Conservation (phyloP, 1,284 basidiomycete genomes). For the Calocybe gambosa region DNA sequence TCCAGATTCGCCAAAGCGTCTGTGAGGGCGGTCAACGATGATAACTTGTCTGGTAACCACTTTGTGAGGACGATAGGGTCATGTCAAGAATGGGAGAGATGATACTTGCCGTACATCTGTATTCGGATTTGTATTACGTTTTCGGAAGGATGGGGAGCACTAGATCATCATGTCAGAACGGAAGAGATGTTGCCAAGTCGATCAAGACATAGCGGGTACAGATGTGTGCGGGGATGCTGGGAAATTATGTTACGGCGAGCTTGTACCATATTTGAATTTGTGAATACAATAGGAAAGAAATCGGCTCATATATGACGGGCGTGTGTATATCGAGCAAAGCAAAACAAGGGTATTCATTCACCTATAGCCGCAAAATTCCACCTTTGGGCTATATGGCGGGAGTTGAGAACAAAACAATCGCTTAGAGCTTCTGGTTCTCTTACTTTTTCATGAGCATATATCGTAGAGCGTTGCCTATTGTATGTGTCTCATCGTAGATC, state of each 20-base stretch:
- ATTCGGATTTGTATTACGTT: conserved; percentile 93
- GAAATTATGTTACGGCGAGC: neutral
- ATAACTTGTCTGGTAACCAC: conserved; percentile 60
- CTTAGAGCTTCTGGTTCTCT: conserved; percentile 8
- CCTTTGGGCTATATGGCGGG: conserved; percentile 70
- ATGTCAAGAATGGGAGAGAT: neutral
- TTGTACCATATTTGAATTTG: too few relatives aligned
- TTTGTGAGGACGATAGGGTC: neutral
- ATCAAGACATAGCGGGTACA: neutral
- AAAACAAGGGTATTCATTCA: conserved; percentile 30
- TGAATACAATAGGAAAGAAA: too few relatives aligned
- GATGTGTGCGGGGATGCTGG: neutral
- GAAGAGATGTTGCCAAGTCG: neutral
- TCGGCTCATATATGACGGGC: too few relatives aligned
- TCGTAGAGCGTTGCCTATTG: conserved; percentile 88
- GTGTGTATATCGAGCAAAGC: conserved; percentile 12
- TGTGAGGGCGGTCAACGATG: conserved; percentile 73
- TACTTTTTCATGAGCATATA: conserved; percentile 99
- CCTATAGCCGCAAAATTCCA: conserved; percentile 99
- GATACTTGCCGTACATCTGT: conserved; percentile 93
- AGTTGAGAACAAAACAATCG: conserved; percentile 7
- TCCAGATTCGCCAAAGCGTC: conserved; percentile 74
- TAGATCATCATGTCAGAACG: conserved; percentile 24
- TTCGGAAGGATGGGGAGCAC: conserved; percentile 94
- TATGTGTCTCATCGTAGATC: conserved; percentile 92